Percentiles rank a stretch among this genome's conserved stretches.
Conservation (phyloP, 2,329 filamentous ascomycete genomes). For the Fusarium chaquense region DNA sequence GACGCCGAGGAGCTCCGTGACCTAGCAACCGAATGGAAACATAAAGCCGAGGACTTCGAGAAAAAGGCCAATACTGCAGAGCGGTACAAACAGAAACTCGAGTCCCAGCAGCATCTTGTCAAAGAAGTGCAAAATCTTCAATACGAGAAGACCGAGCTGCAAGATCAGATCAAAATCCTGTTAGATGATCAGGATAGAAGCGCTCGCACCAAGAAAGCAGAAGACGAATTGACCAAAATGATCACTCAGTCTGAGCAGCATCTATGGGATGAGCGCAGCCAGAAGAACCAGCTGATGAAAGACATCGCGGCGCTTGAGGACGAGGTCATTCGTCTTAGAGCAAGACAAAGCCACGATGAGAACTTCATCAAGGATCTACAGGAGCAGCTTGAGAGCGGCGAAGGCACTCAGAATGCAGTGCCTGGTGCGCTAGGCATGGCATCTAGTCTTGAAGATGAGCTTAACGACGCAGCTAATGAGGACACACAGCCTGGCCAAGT, state of each 20-base stretch:
- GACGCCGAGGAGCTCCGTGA: slow-evolving; percentile 67
- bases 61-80: slow-evolving; percentile 74
- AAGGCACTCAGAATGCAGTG: slow-evolving; percentile 35
- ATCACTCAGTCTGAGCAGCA: slow-evolving; percentile 58
- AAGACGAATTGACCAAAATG: slow-evolving; percentile 57
- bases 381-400: slow-evolving; percentile 65
- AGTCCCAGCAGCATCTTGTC: slow-evolving; percentile 66
- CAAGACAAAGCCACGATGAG: slow-evolving; percentile 64
- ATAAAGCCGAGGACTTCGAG: slow-evolving; percentile 68
- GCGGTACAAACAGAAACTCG: slow-evolving; percentile 72
- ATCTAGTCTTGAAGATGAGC: slow-evolving; percentile 70
- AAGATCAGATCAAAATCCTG: slow-evolving; percentile 60
- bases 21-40: slow-evolving; percentile 69
- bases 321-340: slow-evolving; percentile 61
- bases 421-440: slow-evolving; percentile 36
- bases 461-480: slow-evolving; percentile 62
- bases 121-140: slow-evolving; percentile 67
- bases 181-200: slow-evolving; percentile 52
- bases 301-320: slow-evolving; percentile 60
- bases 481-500: slow-evolving; percentile 48
- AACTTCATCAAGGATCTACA: slow-evolving; percentile 69
- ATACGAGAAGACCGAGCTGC: slow-evolving; percentile 66
- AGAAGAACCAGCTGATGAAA: slow-evolving; percentile 61
- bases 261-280: slow-evolving; percentile 58
- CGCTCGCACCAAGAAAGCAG: slow-evolving; percentile 52